Conservation (phyloP, 2,329 filamentous ascomycete species). For the Aspergillus oerlinghausenensis region DNA sequence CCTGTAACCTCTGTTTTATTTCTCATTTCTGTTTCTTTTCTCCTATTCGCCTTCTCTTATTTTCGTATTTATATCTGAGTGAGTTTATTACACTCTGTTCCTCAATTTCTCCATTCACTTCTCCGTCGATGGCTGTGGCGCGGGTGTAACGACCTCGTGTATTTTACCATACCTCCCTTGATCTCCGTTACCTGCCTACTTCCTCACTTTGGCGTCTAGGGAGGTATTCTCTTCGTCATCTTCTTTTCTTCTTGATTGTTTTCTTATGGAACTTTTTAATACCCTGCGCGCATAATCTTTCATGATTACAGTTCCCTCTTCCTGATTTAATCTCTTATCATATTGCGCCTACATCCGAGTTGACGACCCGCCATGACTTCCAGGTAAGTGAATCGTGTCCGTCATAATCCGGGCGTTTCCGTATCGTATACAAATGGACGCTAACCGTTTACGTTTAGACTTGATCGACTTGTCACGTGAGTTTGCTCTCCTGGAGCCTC, state of each 20-base stretch:
- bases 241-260: constrained; percentile 2
- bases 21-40: neutral
- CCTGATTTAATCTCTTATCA: constrained; percentile 8
- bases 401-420: constrained; percentile 15
- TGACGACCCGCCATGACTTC: constrained; percentile 37
- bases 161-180: constrained; percentile 10
- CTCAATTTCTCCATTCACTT: neutral
- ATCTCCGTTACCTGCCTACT: neutral
- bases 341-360: constrained; percentile 19
- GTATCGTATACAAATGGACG: constrained; percentile 20
- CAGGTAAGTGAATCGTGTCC: constrained; percentile 30
- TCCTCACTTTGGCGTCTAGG: constrained; percentile 1
- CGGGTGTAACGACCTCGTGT: constrained; percentile 16
- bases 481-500: constrained; percentile 36
- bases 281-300: neutral
- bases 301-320: neutral
- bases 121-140: constrained; percentile 17
- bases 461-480: constrained; percentile 83
- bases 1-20: neutral
- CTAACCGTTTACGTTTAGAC: constrained; percentile 49
- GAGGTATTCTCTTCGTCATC: neutral
- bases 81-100: neutral
- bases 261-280: constrained; percentile 2
- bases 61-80: neutral
- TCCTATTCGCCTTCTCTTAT: neutral